These are phyloP conservation scores for Salicornia ramosissima DNA, from an alignment of 148 eudicot species.

Conservation along the genomic window DNA sequence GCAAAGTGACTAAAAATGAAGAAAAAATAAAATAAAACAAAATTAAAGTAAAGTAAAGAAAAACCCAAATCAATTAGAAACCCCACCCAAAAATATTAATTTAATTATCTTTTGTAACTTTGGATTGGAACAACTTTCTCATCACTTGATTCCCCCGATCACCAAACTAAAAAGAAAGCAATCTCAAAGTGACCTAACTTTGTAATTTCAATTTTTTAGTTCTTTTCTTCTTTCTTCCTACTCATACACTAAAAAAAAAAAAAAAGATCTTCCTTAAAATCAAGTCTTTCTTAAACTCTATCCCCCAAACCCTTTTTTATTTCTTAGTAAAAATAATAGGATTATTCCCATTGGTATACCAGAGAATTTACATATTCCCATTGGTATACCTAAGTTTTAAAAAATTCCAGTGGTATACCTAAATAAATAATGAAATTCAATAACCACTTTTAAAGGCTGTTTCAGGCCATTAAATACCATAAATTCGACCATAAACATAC, in stretches of 20 bases:
- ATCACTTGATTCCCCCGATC: slow-evolving; percentile 26
- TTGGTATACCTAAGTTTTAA: too few relatives aligned
- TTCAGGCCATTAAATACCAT: too few relatives aligned
- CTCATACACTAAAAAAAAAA: neutral
- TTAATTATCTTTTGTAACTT: slow-evolving; percentile 14
- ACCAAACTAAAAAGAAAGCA: slow-evolving; percentile 8
- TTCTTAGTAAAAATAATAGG: too few relatives aligned
- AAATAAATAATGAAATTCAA: too few relatives aligned
- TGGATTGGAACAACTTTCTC: slow-evolving; percentile 26
- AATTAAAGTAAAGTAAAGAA: neutral
- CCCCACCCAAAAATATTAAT: slow-evolving; percentile 15
- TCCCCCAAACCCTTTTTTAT: neutral
- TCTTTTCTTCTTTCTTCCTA: neutral
- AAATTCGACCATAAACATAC: too few relatives aligned
- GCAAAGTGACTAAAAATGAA: slow-evolving; percentile 10
- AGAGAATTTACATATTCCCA: too few relatives aligned
- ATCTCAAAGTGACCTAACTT: slow-evolving; percentile 31
- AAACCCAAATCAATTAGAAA: slow-evolving; percentile 16
- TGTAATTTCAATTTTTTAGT: slow-evolving; percentile 3
- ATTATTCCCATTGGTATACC: too few relatives aligned
- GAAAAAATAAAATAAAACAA: neutral
- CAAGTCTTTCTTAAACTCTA: slow-evolving; percentile 14
- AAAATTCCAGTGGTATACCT: too few relatives aligned
- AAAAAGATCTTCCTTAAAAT: neutral
- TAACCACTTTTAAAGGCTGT: too few relatives aligned